These are phyloP conservation scores for Metschnikowia lochheadii DNA, from an alignment of 805 yeast genomes.

Conservation along the genomic window DNA sequence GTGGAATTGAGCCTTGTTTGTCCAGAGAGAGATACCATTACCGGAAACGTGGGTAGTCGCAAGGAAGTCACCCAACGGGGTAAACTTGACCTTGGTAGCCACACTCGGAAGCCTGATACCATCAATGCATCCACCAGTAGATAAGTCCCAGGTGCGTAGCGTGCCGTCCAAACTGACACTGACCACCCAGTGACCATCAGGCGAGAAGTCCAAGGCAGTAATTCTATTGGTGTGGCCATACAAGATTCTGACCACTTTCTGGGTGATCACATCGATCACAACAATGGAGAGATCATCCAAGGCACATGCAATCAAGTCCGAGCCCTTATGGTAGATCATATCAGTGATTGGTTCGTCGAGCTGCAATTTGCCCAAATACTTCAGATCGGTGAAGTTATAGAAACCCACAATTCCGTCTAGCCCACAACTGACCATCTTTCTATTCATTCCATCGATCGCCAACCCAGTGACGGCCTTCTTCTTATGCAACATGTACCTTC, in stretches of 20 bases:
- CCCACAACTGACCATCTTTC: conserved; percentile 81
- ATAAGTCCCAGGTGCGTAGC: conserved; percentile 93
- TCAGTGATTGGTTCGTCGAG: conserved; percentile 75
- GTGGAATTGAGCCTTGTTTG: conserved; percentile 79
- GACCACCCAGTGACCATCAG: conserved; percentile 93
- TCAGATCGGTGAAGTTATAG: conserved; percentile 74
- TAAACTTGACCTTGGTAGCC: conserved; percentile 75
- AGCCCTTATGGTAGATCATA: conserved; percentile 71
- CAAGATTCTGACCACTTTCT: conserved; percentile 76
- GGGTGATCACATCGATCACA: conserved; percentile 77
- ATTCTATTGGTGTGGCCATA: conserved; percentile 89
- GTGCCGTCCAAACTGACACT: conserved; percentile 82
- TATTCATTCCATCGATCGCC: conserved; percentile 85
- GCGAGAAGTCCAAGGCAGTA: conserved; percentile 84
- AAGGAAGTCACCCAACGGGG: conserved; percentile 83
- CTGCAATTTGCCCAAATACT: conserved; percentile 59
- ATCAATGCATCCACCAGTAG: conserved; percentile 95
- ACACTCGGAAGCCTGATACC: conserved; percentile 75
- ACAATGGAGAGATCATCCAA: conserved; percentile 83
- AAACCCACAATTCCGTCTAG: conserved; percentile 87
- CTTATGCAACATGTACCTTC: conserved; percentile 64
- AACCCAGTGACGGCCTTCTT: conserved; percentile 77
- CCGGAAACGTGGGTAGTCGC: conserved; percentile 92
- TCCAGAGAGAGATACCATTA: conserved; percentile 89
- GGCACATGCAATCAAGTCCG: conserved; percentile 81